A percentile compares a stretch with the other conserved stretches of the same genome.
Evolutionary conservation across 768 basidiomycete species (phyloP).

Genomic region (Basidioascus undulatus): DNA sequence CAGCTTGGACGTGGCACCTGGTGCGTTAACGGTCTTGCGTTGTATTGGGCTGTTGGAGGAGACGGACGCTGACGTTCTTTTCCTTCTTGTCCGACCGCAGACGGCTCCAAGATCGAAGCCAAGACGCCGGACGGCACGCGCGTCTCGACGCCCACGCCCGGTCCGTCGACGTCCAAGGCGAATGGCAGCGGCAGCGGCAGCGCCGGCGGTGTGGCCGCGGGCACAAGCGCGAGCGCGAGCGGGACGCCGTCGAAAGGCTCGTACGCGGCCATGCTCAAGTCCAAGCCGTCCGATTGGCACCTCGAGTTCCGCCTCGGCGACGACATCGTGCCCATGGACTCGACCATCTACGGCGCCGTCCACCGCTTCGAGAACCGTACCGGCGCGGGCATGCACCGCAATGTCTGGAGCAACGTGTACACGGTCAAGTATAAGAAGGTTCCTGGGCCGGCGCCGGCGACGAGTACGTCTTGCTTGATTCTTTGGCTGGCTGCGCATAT

Average conservation of each 20-base stretch:
- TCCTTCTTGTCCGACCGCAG: too few relatives aligned
- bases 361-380: slow-evolving; percentile 62
- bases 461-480: too few relatives aligned
- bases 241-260: slow-evolving; percentile 24
- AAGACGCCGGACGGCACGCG: slow-evolving; percentile 93
- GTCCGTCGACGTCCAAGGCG: slow-evolving; percentile 16
- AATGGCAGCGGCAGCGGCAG: slow-evolving; percentile 18
- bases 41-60: too few relatives aligned
- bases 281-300: slow-evolving; percentile 89
- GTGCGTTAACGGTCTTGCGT: slow-evolving; percentile 23
- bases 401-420: slow-evolving; percentile 76
- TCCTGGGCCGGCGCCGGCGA: slow-evolving; percentile 39
- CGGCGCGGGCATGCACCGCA: slow-evolving; percentile 31
- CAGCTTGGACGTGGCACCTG: too few relatives aligned
- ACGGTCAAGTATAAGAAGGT: slow-evolving; percentile 87
- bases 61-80: too few relatives aligned
- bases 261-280: slow-evolving; percentile 81
- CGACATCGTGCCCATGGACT: slow-evolving; percentile 51
- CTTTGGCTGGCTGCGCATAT: too few relatives aligned
- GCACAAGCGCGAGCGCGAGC: slow-evolving; percentile 3
- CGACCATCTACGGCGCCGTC: slow-evolving; percentile 89
- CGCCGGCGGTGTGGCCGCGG: slow-evolving; percentile 3
- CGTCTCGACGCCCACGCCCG: slow-evolving; percentile 61
- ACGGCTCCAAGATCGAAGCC: slow-evolving; percentile 81
- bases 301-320: slow-evolving; percentile 89